A percentile compares a stretch with the other conserved stretches of the same genome.
Evolutionary conservation across 495 filamentous ascomycete genomes (phyloP).

Genomic region (Talaromyces trachyspermus): DNA sequence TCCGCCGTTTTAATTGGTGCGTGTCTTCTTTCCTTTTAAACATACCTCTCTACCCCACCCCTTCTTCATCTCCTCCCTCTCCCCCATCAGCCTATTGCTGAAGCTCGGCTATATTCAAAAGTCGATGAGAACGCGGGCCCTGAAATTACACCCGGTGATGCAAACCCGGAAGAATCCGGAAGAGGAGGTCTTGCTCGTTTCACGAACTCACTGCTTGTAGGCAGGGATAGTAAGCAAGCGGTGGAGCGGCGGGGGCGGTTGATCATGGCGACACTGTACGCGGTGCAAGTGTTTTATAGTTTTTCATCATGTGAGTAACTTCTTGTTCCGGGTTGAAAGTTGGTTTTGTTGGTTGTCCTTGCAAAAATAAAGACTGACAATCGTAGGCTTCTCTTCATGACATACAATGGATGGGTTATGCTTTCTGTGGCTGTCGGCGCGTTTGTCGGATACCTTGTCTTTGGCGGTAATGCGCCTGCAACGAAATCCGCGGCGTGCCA

Average conservation of each 20-base stretch:
- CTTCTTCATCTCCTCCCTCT: background rate
- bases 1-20: conserved; percentile 3
- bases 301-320: conserved; percentile 98
- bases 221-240: conserved; percentile 39
- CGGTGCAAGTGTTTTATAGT: conserved; percentile 92
- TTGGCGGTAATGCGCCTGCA: conserved; percentile 59
- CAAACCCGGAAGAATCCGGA: background rate
- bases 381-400: conserved; percentile 94
- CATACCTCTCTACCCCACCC: background rate
- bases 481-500: conserved; percentile 89
- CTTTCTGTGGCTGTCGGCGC: conserved; percentile 81
- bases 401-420: conserved; percentile 98
- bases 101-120: conserved; percentile 14
- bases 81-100: conserved; percentile 8
- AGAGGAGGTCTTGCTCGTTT: conserved; percentile 21
- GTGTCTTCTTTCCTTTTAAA: background rate
- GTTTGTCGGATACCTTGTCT: conserved; percentile 79
- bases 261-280: conserved; percentile 78
- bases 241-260: conserved; percentile 56
- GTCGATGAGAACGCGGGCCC: conserved; percentile 34
- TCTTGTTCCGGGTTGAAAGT: conserved; percentile 1
- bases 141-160: background rate
- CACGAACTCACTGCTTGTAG: conserved; percentile 67
- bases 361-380: conserved; percentile 5
- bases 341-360: conserved; percentile 1